A percentile compares a stretch with the other conserved stretches of the same genome.
Conservation (phyloP, 768 basidiomycete genomes). For the Lentinula aciculospora region DNA sequence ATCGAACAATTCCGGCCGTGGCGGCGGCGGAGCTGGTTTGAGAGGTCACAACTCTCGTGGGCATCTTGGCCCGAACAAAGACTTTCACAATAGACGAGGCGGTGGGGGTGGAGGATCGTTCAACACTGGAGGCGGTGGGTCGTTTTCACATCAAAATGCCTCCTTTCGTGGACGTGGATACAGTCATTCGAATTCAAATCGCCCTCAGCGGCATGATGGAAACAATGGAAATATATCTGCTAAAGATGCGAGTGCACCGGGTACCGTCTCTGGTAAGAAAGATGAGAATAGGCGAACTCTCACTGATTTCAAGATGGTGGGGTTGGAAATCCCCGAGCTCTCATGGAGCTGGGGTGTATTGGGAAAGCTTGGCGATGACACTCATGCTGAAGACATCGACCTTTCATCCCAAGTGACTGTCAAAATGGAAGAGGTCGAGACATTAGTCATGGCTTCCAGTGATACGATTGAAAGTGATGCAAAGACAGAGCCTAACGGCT, state of each 20-base stretch:
- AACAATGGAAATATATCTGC: slow-evolving; percentile 18
- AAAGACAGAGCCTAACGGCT: slow-evolving; percentile 23
- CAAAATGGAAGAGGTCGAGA: slow-evolving; percentile 28
- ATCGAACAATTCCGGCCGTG: slow-evolving; percentile 33
- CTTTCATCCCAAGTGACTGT: slow-evolving; percentile 10
- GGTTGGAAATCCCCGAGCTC: slow-evolving; percentile 77
- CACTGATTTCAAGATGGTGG: slow-evolving; percentile 97
- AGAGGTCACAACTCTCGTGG: slow-evolving; percentile 63
- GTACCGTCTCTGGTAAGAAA: slow-evolving; percentile 61
- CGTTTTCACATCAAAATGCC: slow-evolving; percentile 36
- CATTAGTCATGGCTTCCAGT: slow-evolving; percentile 12
- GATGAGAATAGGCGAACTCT: slow-evolving; percentile 88
- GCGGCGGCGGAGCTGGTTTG: slow-evolving; percentile 42
- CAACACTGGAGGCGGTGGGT: slow-evolving; percentile 34
- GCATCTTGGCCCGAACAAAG: slow-evolving; percentile 57
- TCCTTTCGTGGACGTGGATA: slow-evolving; percentile 61
- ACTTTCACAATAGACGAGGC: slow-evolving; percentile 62
- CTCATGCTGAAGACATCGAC: neutral
- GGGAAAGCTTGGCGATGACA: slow-evolving; percentile 28
- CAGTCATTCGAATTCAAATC: slow-evolving; percentile 37
- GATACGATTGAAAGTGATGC: slow-evolving; percentile 16
- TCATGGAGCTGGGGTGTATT: slow-evolving; percentile 83
- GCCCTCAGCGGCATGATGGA: slow-evolving; percentile 35
- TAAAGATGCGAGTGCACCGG: slow-evolving; percentile 25
- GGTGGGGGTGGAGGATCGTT: slow-evolving; percentile 66